A percentile compares a stretch with the other conserved stretches of the same genome.
These are phyloP conservation scores for Teunomyces stri DNA, from an alignment of 805 yeast species.

Conservation along the genomic window DNA sequence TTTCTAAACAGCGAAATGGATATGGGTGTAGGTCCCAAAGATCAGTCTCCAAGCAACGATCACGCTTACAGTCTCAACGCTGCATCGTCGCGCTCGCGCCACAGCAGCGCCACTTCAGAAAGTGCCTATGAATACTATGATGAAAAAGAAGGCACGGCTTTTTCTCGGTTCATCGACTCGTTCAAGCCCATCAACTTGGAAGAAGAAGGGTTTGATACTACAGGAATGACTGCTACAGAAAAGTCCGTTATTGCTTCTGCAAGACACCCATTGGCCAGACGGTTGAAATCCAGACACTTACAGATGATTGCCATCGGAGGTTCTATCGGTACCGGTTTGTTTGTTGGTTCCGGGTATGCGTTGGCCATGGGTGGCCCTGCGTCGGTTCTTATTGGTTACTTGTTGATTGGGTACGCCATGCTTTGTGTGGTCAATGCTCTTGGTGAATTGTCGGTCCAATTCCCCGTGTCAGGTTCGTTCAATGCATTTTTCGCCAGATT, in stretches of 20 bases:
- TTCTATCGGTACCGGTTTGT: constrained; percentile 76
- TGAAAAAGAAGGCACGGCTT: constrained; percentile 14
- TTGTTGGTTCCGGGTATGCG: constrained; percentile 46
- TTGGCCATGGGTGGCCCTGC: constrained; percentile 34
- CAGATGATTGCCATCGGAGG: constrained; percentile 82
- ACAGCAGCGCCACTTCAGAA: constrained; percentile 4
- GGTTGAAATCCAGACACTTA: constrained; percentile 50
- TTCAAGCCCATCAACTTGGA: constrained; percentile 39
- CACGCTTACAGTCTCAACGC: constrained; percentile 12
- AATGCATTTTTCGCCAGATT: constrained; percentile 50
- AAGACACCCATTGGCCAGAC: constrained; percentile 42
- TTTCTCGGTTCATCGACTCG: constrained; percentile 28
- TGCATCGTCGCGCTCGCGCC: constrained; percentile 3
- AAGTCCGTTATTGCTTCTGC: constrained; percentile 39
- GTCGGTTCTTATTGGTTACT: constrained; percentile 25
- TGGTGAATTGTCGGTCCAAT: constrained; percentile 53
- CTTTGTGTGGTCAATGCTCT: constrained; percentile 35
- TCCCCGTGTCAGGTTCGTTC: constrained; percentile 54
- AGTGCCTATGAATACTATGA: constrained; percentile 11
- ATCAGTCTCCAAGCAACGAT: constrained; percentile 2
- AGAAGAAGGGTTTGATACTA: constrained; percentile 20
- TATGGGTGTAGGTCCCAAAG: constrained; percentile 4
- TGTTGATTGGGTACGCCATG: constrained; percentile 20
- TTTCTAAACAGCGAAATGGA: background rate
- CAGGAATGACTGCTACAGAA: constrained; percentile 38